Percentiles rank a stretch among this genome's conserved stretches.
Evolutionary conservation across 164 flowering plant species (phyloP).

Genomic region (Dillenia suffruticosa): DNA sequence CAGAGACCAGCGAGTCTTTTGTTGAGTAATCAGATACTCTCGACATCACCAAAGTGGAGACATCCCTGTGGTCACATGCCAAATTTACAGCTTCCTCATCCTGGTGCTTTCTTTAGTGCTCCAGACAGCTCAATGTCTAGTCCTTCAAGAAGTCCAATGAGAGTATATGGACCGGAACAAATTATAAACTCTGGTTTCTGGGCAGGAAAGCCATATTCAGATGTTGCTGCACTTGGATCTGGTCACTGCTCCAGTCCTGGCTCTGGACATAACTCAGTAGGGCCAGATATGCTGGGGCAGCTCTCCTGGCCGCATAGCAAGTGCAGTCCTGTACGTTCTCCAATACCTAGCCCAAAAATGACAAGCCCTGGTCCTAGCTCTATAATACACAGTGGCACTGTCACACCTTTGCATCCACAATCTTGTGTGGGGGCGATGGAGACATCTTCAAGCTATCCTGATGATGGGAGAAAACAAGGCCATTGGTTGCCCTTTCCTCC

Average conservation of each 20-base stretch:
- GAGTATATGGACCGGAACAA: constrained; percentile 59
- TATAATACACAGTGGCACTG: constrained; percentile 70
- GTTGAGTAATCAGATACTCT: constrained; percentile 29
- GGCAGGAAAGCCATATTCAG: constrained; percentile 63
- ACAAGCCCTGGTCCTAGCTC: constrained; percentile 72
- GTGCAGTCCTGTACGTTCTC: constrained; percentile 52
- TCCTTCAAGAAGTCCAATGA: constrained; percentile 90
- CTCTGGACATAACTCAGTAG: constrained; percentile 47
- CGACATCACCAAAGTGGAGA: constrained; percentile 57
- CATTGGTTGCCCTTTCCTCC: constrained; percentile 56
- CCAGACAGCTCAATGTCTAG: constrained; percentile 95
- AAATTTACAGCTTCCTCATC: constrained; percentile 56
- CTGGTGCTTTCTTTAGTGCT: constrained; percentile 67
- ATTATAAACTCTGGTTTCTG: constrained; percentile 46
- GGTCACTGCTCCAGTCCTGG: constrained; percentile 94
- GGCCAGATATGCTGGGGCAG: constrained; percentile 41
- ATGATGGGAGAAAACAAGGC: constrained; percentile 37
- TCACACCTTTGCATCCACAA: constrained; percentile 42
- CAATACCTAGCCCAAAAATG: constrained; percentile 54
- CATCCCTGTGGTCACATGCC: constrained; percentile 43
- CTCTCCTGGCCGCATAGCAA: constrained; percentile 43
- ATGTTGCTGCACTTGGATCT: constrained; percentile 62
- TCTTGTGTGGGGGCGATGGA: constrained; percentile 27
- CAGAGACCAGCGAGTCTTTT: constrained; percentile 37
- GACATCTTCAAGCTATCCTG: constrained; percentile 22